Evolutionary conservation across 1,284 basidiomycete genomes (phyloP).

Genomic region (Acaromyces ingoldii): DNA sequence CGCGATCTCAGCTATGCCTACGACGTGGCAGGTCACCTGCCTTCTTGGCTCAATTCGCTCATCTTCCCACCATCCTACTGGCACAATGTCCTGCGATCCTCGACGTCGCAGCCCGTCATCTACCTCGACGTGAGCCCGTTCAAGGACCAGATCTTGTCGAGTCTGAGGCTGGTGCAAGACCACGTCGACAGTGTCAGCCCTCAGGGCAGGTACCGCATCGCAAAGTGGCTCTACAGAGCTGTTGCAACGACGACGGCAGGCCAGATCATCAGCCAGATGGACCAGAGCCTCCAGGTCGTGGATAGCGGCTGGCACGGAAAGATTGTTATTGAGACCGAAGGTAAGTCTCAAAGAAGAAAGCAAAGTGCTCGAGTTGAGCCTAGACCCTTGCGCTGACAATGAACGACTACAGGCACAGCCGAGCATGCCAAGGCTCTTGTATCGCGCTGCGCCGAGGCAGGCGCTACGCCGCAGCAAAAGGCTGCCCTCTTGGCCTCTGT

Average conservation of each 20-base stretch:
- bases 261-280: conserved; percentile 28
- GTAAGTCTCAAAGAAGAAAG: too few relatives aligned
- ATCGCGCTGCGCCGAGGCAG: conserved; percentile 29
- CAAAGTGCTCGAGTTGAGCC: too few relatives aligned
- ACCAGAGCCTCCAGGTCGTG: conserved; percentile 25
- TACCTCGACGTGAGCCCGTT: conserved; percentile 49
- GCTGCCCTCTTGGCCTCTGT: conserved; percentile 32
- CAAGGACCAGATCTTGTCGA: conserved; percentile 44
- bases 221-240: conserved; percentile 53
- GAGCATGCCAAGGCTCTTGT: conserved; percentile 45
- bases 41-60: conserved; percentile 51
- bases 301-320: conserved; percentile 19
- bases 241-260: conserved; percentile 34
- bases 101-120: conserved; percentile 33
- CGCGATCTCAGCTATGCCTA: conserved; percentile 47
- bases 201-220: conserved; percentile 49
- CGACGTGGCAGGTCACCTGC: conserved; percentile 52
- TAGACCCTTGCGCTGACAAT: too few relatives aligned
- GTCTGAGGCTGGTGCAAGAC: conserved; percentile 51
- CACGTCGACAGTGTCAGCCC: conserved; percentile 49
- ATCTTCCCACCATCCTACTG: conserved; percentile 51
- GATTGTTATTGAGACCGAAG: conserved; percentile 44
- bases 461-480: conserved; percentile 24
- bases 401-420: too few relatives aligned
- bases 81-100: conserved; percentile 51